Base-by-base conservation (phyloP, 2,329 filamentous ascomycete species). In the Trichoderma breve region DNA sequence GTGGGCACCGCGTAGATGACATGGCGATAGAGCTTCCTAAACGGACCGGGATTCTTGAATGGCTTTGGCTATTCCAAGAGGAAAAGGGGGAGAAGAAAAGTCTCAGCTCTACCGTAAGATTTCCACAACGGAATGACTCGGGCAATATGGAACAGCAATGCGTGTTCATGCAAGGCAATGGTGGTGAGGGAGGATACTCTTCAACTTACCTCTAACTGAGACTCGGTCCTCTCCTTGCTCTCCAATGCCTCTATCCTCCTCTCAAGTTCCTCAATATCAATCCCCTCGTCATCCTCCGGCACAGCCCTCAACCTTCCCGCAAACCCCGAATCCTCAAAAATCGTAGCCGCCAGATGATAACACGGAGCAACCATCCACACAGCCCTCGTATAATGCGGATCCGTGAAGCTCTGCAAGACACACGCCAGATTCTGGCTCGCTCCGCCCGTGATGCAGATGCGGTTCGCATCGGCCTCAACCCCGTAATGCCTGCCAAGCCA, bases 1-100 rank as follows among this genome's bases (percentile, higher is more conserved):
- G 94, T 94, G 0, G 96, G 93, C 15, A 97, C 94, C 36, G 90
- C 89, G 80, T 98, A 98, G 76, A 99, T 91, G 76, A 98, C 80
- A 79, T 98, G 93, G 70, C 90, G 91, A 83, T 97, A 98, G 70
- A 93, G 88, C 78, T 97, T 97, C 51, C 90, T 87, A 82, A 88
- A 86, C 15, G 88, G 84, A 21, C 87, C 85, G 0, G 84, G 80
- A 32, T 77, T 72, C 58, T 93, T 94, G 76, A 87, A 81, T 64
- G 81, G 84, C 86, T 82, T 67, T n/a, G 36, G 24, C 61, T 51
- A 53, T 12, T 36, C n/a, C 14, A 55, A n/a, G 30, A 30, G 36
- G 24, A 24, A 24, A 3, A 6, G 43, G n/a, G n/a, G n/a, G 1
- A 11, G n/a, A 51, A 51, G 18, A 51, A 21, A 21, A 21, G 43